Percentiles rank a stretch among this genome's conserved stretches.
Conservation (phyloP, 805 yeast genomes). For the Grigorovia jiainica region DNA sequence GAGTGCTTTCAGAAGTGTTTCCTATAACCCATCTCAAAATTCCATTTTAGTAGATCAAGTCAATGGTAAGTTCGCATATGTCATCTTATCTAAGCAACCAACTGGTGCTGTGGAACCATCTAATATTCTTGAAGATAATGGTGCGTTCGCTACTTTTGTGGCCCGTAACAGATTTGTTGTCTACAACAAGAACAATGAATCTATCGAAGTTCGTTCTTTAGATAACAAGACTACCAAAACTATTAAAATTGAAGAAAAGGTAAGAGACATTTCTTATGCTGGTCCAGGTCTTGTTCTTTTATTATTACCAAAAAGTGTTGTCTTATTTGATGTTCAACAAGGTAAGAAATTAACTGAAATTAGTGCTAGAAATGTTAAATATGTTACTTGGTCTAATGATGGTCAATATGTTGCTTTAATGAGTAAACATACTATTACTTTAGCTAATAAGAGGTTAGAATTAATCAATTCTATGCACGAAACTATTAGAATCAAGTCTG, state of each 20-base stretch:
- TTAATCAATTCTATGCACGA: slow-evolving; percentile 81
- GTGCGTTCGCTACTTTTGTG: slow-evolving; percentile 79
- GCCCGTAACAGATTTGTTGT: slow-evolving; percentile 92
- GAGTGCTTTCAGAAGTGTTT: slow-evolving; percentile 74
- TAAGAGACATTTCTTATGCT: slow-evolving; percentile 64
- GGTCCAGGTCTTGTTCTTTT: slow-evolving; percentile 79
- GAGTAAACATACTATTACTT: slow-evolving; percentile 85
- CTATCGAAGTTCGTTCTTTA: slow-evolving; percentile 77
- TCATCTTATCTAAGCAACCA: slow-evolving; percentile 72
- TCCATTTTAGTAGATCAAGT: slow-evolving; percentile 72
- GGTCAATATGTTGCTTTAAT: slow-evolving; percentile 81
- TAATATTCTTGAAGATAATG: slow-evolving; percentile 70
- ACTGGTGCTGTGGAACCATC: slow-evolving; percentile 92
- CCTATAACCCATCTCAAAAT: slow-evolving; percentile 89
- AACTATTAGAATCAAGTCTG: slow-evolving; percentile 92
- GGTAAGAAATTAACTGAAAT: slow-evolving; percentile 64
- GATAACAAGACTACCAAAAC: slow-evolving; percentile 74
- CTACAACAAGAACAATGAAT: slow-evolving; percentile 51
- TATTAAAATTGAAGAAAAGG: slow-evolving; percentile 57
- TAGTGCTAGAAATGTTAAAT: slow-evolving; percentile 70
- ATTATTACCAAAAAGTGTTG: slow-evolving; percentile 61
- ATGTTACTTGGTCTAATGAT: slow-evolving; percentile 80
- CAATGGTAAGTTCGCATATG: slow-evolving; percentile 59
- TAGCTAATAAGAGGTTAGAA: slow-evolving; percentile 73
- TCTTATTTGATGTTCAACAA: slow-evolving; percentile 88